Base-by-base conservation (phyloP, 495 filamentous ascomycete genomes). In the Rostrohypoxylon terebratum region DNA sequence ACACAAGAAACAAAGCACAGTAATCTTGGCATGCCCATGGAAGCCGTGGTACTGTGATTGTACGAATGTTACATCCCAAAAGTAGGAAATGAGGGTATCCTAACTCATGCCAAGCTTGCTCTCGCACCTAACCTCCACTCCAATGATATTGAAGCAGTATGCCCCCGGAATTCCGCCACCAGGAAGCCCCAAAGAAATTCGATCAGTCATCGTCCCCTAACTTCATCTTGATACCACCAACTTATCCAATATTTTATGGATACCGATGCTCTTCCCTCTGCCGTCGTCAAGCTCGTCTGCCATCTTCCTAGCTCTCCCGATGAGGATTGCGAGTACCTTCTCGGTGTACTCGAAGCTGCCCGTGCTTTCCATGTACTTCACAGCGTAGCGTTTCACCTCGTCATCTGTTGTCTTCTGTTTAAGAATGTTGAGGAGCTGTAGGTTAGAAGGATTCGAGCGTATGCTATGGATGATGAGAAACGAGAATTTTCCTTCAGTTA, bases 401-500 rank as follows among this genome's bases (percentile, higher is more conserved):
- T 92, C 90, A 73, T 97, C 91, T 28, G 82, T 87, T 0, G 95
- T 93, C 79, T 92, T 93, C 79, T 98, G 96, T 80, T 92, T 92
- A 20, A 99, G 83, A 50, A 98, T 98, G 73, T 96, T 97, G 68
- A 97, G 83, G 50, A 99, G 86, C 77, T 95, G 92, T 31, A 91
- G 87, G 76, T 97, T 94, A 8, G 81, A 81, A 3, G 93, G 92
- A 77, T 94, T 87, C 34, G 90, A 83, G 70, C 94, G 92, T 70
- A 99, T 96, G 78, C 91, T 91, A 81, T 99, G 95, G 67, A 99
- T 98, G 73, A 99, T 92, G 5, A 95, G 95, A 77, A 97, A 98
- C 25, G 91, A 94, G 83, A 98, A 99, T 86, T 99, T 99, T 45
- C 96, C 96, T 83, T 99, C 96, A 0, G 95, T 98, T 69, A 99